Conservation (phyloP, 805 yeast species). For the Cyberlindnera maclurae region DNA sequence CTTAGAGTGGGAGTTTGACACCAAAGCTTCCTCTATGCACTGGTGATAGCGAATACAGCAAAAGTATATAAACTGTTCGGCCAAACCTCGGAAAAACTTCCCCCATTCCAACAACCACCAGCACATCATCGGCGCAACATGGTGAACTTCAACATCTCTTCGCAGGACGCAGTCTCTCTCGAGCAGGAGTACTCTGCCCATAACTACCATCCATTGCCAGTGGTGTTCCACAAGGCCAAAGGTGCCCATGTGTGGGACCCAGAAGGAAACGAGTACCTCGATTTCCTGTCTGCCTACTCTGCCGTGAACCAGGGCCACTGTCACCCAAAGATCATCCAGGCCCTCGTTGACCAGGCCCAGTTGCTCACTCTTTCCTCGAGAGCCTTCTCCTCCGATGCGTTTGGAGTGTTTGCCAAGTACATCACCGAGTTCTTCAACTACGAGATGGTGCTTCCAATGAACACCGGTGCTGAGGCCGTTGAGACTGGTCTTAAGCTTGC, state of each 20-base stretch:
- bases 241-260: conserved; percentile 99
- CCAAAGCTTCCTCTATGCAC: conserved; percentile 18
- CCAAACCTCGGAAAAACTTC: conserved; percentile 1
- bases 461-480: conserved; percentile 98
- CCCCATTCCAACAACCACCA: not conserved
- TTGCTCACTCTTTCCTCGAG: conserved; percentile 81
- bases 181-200: conserved; percentile 88
- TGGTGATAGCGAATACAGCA: conserved; percentile 17
- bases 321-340: conserved; percentile 84
- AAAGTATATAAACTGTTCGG: not conserved
- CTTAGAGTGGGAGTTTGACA: conserved; percentile 11
- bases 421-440: conserved; percentile 83
- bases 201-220: conserved; percentile 95
- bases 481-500: conserved; percentile 92
- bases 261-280: conserved; percentile 90
- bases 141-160: conserved; percentile 42
- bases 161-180: conserved; percentile 55
- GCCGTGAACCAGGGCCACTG: conserved; percentile 99
- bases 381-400: conserved; percentile 86
- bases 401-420: conserved; percentile 81
- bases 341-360: conserved; percentile 82
- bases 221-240: conserved; percentile 75
- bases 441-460: conserved; percentile 95
- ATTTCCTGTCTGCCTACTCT: conserved; percentile 89
- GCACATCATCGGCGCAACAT: conserved; percentile 2